Base-by-base conservation (phyloP, 306 rosid genomes). In the Elaeagnus macrophylla region DNA sequence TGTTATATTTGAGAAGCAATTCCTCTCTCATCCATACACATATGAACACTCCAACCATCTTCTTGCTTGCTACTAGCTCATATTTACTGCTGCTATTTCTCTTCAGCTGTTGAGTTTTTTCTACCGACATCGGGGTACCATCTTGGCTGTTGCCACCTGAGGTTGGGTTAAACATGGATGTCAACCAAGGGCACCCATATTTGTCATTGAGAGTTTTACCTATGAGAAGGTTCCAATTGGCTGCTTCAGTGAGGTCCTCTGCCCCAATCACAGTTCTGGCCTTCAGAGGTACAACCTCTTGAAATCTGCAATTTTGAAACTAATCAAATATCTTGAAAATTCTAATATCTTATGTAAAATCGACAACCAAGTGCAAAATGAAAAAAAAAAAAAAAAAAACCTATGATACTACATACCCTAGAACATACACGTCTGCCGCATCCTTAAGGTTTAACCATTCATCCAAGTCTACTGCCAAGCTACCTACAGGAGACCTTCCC, bases 31-130 rank as follows among this genome's bases (percentile, higher is more conserved):
- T 49, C 99, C 99, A 91, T 39, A 91, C 96, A 55, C 93, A 84
- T 11, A 80, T 64, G 51, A 87, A 91, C 13, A 91, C 91, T 53
- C 99, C 96, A 38, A 91, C 99, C 99, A 87, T 87, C 78, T 91
- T 87, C 81, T 87, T 91, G 77, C 95, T 78, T 4, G 87, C 93
- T 61, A 91, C 67, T 7, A 78, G 62, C 53, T 47, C 67, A 75
- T 84, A 91, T 71, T 68, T 60, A 10, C 75, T 68, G 17, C 56
- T 73, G 9, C 63, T 67, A 51, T 43, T 48, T 15, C 46, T 44
- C 20, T 43, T 67, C n/a, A 49, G 66, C 1, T 55, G 35, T 12
- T 18, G 67, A 9, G 61, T 48, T 46, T 69, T 50, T 38, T 56
- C 63, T 45, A 54, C 72, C 12, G 41, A 25, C 9, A 63, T 68